A percentile compares a stretch with the other conserved stretches of the same genome.
These are phyloP conservation scores for Aschersonia sp. DNA, from an alignment of 2,329 filamentous ascomycete genomes.

Conservation along the genomic window DNA sequence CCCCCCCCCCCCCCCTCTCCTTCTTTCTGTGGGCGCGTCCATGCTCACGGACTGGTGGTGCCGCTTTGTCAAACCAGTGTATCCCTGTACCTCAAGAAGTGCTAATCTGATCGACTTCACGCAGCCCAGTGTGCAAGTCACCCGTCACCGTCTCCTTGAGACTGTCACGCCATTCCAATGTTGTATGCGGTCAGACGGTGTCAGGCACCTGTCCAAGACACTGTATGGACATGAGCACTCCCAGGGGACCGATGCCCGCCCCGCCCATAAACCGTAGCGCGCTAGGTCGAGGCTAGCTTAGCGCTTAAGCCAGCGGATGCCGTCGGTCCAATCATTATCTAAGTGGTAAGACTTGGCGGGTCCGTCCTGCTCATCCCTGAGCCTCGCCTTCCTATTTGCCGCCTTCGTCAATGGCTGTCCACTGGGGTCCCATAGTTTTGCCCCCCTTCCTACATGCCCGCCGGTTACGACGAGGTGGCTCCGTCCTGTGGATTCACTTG, in stretches of 20 bases:
- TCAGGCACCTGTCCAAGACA: background rate
- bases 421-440: conserved; percentile 4
- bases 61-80: no score
- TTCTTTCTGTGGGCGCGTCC: no score
- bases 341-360: background rate
- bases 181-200: background rate
- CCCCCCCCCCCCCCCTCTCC: background rate
- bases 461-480: conserved; percentile 6
- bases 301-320: conserved; percentile 14
- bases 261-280: conserved; percentile 8
- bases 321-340: background rate
- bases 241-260: background rate
- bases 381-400: conserved; percentile 14
- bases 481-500: background rate
- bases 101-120: no score
- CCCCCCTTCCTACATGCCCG: conserved; percentile 17
- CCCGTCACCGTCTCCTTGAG: background rate
- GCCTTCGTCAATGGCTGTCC: conserved; percentile 5
- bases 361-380: background rate
- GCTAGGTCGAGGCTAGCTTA: conserved; percentile 1
- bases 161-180: background rate
- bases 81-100: no score
- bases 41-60: no score
- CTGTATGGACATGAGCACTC: background rate
- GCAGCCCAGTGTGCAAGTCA: no score